Evolutionary conservation across 129 eudicot genomes (phyloP), one percentile per base, ranked within the genome.

Genomic region (Helianthus tuberosus): DNA sequence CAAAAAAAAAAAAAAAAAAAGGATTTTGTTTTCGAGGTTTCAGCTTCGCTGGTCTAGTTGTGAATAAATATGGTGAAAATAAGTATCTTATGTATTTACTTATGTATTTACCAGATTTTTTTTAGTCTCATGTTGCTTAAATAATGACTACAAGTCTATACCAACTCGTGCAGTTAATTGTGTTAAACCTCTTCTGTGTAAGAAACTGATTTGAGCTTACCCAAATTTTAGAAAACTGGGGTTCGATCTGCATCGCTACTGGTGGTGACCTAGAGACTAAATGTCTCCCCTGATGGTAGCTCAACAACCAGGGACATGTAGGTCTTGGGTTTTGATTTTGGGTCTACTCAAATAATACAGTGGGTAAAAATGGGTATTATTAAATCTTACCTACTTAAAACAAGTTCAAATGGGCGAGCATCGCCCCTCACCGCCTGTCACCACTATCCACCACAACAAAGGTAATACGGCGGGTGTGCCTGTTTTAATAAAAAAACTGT

Each of bases 21-120:
- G 2, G 62, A 17, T 65, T 73, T 32, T 72, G 83, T 72, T 44
- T 43, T 52, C 54, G 53, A 79, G 68, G 60, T 72, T 72, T 53
- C 63, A 72, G 83, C 63, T 65, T 52, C 72, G 77, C 67, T 76
- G 74, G 50, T 50, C 41, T 64, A 51, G 41, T 46, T 76, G 75
- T 76, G 80, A 76, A 76, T 76, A 76, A 76, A 76, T 41, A 39
- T 76, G 55, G 23, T 55, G 74, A 76, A 75, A 76, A 76, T 69
- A n/a, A 17, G 51, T 11, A 57, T 68, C 75, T 57, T 43, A 13
- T 75, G 55, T 66, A 66, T 66, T n/a, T 72, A 55, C 75, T 48
- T 48, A 16, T 44, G 3, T 32, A 51, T 69, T 51, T 36, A 36
- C 2, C 6, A 2, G 0, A 16, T 16, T 23, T 47, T 32, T 68